These are phyloP conservation scores for Blastobotrys petasosporus DNA, from an alignment of 1,139 yeast species.

Conservation along the genomic window DNA sequence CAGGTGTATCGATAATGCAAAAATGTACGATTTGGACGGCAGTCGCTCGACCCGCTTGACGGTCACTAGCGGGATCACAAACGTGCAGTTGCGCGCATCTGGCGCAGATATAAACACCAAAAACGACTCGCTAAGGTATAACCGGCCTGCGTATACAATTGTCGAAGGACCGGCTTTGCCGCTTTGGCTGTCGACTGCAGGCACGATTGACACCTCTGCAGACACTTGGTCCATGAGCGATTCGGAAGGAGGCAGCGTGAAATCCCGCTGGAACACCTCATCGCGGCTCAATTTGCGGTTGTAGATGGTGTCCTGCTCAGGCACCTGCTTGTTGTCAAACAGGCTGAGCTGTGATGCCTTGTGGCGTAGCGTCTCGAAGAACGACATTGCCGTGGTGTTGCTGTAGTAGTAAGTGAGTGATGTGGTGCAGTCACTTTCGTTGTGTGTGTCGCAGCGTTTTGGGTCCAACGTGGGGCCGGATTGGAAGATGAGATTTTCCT, in stretches of 20 bases:
- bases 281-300: constrained; percentile 45
- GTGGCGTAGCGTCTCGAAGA: constrained; percentile 44
- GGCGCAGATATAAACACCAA: constrained; percentile 66
- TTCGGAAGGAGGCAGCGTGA: constrained; percentile 67
- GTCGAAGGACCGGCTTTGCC: constrained; percentile 5
- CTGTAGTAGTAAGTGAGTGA: background rate
- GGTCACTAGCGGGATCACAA: constrained; percentile 69
- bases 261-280: constrained; percentile 61
- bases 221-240: constrained; percentile 57
- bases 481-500: too few relatives aligned
- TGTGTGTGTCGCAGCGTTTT: background rate
- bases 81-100: constrained; percentile 62
- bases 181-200: constrained; percentile 19
- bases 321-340: constrained; percentile 33
- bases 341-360: constrained; percentile 42
- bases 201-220: constrained; percentile 58
- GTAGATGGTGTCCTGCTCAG: constrained; percentile 29
- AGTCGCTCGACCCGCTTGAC: constrained; percentile 81
- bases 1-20: constrained; percentile 67
- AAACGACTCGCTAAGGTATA: constrained; percentile 68
- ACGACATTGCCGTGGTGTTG: constrained; percentile 41
- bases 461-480: background rate
- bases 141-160: constrained; percentile 47
- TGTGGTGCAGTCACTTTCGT: background rate
- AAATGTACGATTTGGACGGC: constrained; percentile 70